Evolutionary conservation across 176 grass and related monocot genomes (phyloP).

Genomic region (Secale cereale): DNA sequence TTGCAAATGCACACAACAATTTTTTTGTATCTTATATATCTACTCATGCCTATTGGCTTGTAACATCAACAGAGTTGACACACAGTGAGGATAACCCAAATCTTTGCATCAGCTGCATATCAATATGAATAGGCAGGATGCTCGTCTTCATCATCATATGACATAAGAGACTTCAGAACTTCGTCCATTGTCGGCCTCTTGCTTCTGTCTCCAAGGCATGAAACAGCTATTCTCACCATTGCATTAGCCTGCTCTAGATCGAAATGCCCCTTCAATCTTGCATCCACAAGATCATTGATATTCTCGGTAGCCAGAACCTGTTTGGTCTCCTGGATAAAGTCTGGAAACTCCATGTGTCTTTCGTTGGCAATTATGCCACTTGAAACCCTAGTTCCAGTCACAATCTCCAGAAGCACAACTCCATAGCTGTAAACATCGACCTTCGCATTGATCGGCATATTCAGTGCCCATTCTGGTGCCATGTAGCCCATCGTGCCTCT

Average conservation of each 20-base stretch:
- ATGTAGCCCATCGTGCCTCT: conserved; percentile 80
- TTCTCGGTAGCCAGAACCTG: conserved; percentile 20
- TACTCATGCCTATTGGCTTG: neutral
- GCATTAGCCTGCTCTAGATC: conserved; percentile 29
- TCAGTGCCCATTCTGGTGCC: conserved; percentile 68
- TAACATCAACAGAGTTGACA: neutral
- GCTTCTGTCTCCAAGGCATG: conserved; percentile 55
- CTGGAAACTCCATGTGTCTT: conserved; percentile 8
- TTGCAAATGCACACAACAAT: neutral
- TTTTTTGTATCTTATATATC: neutral
- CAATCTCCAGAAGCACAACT: conserved; percentile 56
- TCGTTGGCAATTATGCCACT: conserved; percentile 13
- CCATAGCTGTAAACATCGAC: conserved; percentile 71
- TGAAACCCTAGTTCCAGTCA: conserved; percentile 51
- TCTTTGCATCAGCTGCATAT: neutral
- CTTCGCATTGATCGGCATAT: conserved; percentile 55
- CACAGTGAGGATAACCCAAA: neutral
- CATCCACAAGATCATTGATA: conserved; percentile 44
- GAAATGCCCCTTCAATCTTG: conserved; percentile 37
- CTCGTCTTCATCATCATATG: conserved; percentile 29
- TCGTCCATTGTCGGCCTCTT: conserved; percentile 60
- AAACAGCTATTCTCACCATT: conserved; percentile 42
- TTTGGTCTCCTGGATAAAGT: conserved; percentile 33
- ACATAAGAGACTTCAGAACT: conserved; percentile 47
- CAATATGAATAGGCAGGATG: conserved; percentile 47